Evolutionary conservation across 1,139 yeast genomes (phyloP), one percentile per base, ranked within the genome.

Genomic region (Sugiyamaella sp.): DNA sequence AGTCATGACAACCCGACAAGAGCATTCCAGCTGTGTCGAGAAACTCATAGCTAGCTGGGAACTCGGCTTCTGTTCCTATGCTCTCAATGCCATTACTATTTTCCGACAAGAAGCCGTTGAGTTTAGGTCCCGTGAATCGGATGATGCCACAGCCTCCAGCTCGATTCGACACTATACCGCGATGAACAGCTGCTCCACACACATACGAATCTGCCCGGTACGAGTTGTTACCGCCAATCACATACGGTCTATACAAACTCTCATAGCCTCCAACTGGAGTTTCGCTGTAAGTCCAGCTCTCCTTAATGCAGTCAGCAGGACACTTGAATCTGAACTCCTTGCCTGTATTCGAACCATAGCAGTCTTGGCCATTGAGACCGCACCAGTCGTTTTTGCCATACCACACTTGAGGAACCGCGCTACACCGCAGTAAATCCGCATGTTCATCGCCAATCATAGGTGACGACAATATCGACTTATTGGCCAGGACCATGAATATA

Each of bases 171-270:
- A 90, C 72, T 0, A 84, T 65, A 0, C 97, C 97, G 1, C 91
- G 85, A 68, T 91, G 97, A 2, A 87, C 81, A 0, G 95, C 98
- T 1, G 97, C 85, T 0, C 91, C 95, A 70, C 99, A 93, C 0
- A 93, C 84, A 65, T 76, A 90, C 0, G 96, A 87, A 69, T 93
- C 99, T 0, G 89, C 93, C 57, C 99, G 75, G 65, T 89, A 93
- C 0, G 90, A 59, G n/a, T 68, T 68, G 19, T 73, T 63, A 0
- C 88, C 93, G 1, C 97, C 97, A 40, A 91, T 79, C 37, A 84
- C 81, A 64, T 77, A 88, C 1, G 89, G 87, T 51, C 84, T 70
- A 64, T 91, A 87, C 62, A 88, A 86, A 35, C 87, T 74, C 58
- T 81, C 71, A 53, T 81, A 75, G 55, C 77, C 78, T 0, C 97